These are phyloP conservation scores for Capsella bursapastoris DNA, from an alignment of 345 rosid genomes.

Conservation along the genomic window DNA sequence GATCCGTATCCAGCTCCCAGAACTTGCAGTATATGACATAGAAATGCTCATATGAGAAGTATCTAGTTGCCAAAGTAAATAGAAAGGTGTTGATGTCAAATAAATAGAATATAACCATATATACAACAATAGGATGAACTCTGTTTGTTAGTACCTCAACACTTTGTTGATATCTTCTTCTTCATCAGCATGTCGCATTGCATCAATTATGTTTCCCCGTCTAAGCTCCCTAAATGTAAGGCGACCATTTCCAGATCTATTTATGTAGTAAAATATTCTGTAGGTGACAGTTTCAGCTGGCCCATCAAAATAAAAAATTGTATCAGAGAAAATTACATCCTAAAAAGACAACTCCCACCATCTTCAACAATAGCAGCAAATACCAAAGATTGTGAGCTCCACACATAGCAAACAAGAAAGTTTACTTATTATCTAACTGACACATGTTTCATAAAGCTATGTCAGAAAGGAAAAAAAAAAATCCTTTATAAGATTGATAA, in stretches of 20 bases:
- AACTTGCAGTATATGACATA: slow-evolving; percentile 98
- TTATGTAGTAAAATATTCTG: slow-evolving; percentile 92
- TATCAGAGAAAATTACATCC: slow-evolving; percentile 23
- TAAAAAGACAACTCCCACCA: slow-evolving; percentile 2
- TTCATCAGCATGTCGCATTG: slow-evolving; percentile 91
- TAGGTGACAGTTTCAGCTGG: slow-evolving; percentile 98
- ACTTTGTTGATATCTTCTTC: slow-evolving; percentile 99
- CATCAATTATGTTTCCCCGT: slow-evolving; percentile 85
- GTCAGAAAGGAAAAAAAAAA: background rate
- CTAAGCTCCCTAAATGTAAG: slow-evolving; percentile 87
- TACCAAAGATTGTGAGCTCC: background rate
- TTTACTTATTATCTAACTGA: background rate
- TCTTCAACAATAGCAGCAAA: slow-evolving; percentile 6
- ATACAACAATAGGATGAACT: background rate
- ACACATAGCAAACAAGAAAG: background rate
- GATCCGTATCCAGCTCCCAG: slow-evolving; percentile 98
- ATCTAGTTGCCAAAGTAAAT: slow-evolving; percentile 51
- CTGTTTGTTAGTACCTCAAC: slow-evolving; percentile 62
- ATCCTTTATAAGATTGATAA: background rate
- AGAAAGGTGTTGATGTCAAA: slow-evolving; percentile 9
- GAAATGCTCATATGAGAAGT: slow-evolving; percentile 95
- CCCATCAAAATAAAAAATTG: slow-evolving; percentile 29
- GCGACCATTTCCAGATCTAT: slow-evolving; percentile 88
- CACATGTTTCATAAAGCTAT: background rate
- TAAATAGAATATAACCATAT: too few relatives aligned